Evolutionary conservation across 805 yeast genomes (phyloP), one percentile per base, ranked within the genome.

Genomic region (Cyberlindnera bimundalis): DNA sequence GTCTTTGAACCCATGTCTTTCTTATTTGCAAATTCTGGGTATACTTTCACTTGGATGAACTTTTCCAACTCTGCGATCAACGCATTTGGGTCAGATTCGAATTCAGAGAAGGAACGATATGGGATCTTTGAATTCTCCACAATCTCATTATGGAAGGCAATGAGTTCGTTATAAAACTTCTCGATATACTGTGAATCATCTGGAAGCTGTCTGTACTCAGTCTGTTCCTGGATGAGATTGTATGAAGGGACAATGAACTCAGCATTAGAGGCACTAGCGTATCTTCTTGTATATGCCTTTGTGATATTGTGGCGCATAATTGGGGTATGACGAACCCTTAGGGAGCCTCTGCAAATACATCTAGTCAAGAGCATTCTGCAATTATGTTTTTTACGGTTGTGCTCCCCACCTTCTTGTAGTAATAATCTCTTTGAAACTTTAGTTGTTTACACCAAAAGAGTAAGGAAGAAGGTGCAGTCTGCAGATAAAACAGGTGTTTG

Each of bases 151-250:
- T 64, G 55, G 51, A 67, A 71, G 4, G 53, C 42, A 13, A 48
- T 40, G 27, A 74, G 48, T 37, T 73, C 76, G 12, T 59, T 59
- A 51, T 71, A 73, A 51, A 70, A 76, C 40, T 71, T 70, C 36
- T 71, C 76, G 25, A 74, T 71, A 51, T 68, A 73, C 45, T 68
- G 69, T 0, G 78, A 72, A 49, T 74, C 78, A 30, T 74, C 79
- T 0, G 80, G 80, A 15, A 74, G 51, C 47, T 74, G 79, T 26
- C 59, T 65, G 47, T 74, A 74, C 35, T 55, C 60, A 1, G 60
- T 48, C 37, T 53, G 57, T 39, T 52, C 53, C 34, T 48, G 51
- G 17, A 56, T 54, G 24, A 46, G 24, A 27, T 46, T 38, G 16
- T 40, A 34, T 2, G 50, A 31, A 5, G 50, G 50, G 15, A 52